Conservation (phyloP, 352 stramenopile genomes). For the Phytophthora tubulina region DNA sequence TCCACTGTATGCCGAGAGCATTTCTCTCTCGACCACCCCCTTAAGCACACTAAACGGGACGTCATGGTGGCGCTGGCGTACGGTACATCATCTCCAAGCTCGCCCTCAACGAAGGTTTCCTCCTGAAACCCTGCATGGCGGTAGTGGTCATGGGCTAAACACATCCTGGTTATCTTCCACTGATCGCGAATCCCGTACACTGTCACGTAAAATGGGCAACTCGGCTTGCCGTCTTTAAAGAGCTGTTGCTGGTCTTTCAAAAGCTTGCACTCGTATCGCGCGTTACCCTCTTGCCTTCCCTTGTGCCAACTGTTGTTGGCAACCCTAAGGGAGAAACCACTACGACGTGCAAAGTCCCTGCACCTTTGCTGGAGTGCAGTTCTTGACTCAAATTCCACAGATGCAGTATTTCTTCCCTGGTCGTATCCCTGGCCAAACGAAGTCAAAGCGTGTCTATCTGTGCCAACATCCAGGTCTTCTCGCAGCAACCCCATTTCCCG, state of each 20-base stretch:
- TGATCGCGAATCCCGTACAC: slow-evolving; percentile 9
- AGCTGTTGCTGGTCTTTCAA: not conserved
- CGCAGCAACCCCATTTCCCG: too few species aligned
- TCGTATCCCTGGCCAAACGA: too few species aligned
- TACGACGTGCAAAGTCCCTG: too few species aligned
- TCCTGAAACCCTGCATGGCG: not conserved
- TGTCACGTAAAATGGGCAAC: slow-evolving; percentile 2
- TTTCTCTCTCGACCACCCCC: slow-evolving; percentile 8
- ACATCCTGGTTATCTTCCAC: slow-evolving; percentile 13
- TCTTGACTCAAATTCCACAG: too few species aligned
- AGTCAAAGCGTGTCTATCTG: too few species aligned
- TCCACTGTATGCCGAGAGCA: slow-evolving; percentile 14
- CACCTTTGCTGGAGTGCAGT: too few species aligned
- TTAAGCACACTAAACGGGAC: not conserved
- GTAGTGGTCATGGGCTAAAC: slow-evolving; percentile 5
- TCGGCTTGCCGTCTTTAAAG: not conserved
- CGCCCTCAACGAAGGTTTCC: slow-evolving; percentile 2
- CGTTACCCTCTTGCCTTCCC: not conserved
- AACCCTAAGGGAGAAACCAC: not conserved
- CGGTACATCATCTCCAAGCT: not conserved
- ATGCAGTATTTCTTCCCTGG: too few species aligned
- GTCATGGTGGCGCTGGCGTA: not conserved
- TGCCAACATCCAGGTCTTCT: too few species aligned
- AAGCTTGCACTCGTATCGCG: slow-evolving; percentile 2
- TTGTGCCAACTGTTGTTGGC: not conserved